These are phyloP conservation scores for Kwoniella sp. DNA, from an alignment of 768 basidiomycete genomes.

Conservation along the genomic window DNA sequence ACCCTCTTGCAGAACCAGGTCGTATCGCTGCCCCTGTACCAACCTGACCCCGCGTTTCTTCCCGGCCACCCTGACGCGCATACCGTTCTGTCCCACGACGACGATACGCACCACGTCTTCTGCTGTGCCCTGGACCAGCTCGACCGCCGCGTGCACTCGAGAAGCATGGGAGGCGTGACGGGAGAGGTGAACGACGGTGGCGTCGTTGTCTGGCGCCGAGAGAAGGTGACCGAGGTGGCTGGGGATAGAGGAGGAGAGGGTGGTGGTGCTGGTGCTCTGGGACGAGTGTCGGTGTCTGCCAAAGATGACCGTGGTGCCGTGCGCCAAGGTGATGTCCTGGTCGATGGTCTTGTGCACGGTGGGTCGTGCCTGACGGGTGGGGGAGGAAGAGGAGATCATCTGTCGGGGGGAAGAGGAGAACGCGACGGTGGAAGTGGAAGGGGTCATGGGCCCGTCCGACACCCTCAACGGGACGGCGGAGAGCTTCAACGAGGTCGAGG, in stretches of 20 bases:
- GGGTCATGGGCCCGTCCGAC: slow-evolving; percentile 24
- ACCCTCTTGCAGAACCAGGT: slow-evolving; percentile 1
- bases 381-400: slow-evolving; percentile 19
- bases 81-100: slow-evolving; percentile 41
- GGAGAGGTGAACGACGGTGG: slow-evolving; percentile 23
- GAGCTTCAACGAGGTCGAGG: slow-evolving; percentile 7
- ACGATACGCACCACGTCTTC: slow-evolving; percentile 19
- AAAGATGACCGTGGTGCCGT: slow-evolving; percentile 27
- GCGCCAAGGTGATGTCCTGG: not conserved
- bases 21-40: slow-evolving; percentile 23
- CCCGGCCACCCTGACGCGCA: slow-evolving; percentile 18
- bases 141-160: slow-evolving; percentile 34
- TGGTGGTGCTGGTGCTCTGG: not conserved
- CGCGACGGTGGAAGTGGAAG: slow-evolving; percentile 39
- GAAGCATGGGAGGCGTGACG: slow-evolving; percentile 39
- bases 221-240: slow-evolving; percentile 6
- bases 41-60: slow-evolving; percentile 11
- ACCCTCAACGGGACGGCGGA: slow-evolving; percentile 19
- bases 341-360: slow-evolving; percentile 1
- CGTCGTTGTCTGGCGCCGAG: slow-evolving; percentile 1
- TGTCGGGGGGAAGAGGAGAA: slow-evolving; percentile 35
- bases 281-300: slow-evolving; percentile 29
- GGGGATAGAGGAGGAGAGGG: slow-evolving; percentile 2
- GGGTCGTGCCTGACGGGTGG: slow-evolving; percentile 1
- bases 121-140: slow-evolving; percentile 5